Conservation (phyloP, 805 yeast genomes). For the Danielia oregonensis region DNA sequence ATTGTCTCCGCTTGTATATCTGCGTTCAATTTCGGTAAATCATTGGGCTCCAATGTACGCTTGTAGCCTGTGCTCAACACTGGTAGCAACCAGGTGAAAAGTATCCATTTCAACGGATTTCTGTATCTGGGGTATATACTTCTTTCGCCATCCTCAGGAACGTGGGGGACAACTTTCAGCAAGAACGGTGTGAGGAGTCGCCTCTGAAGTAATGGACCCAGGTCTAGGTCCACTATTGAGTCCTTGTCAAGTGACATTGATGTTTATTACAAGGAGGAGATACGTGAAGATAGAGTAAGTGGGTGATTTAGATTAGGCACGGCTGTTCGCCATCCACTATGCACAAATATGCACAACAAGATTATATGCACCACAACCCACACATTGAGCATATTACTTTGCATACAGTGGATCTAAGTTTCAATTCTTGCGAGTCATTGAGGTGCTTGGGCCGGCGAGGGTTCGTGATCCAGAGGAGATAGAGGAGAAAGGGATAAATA, state of each 20-base stretch:
- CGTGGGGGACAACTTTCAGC: conserved; percentile 10
- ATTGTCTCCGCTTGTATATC: conserved; percentile 10
- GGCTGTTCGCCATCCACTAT: too few relatives aligned
- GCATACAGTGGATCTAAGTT: too few relatives aligned
- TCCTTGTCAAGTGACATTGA: not conserved
- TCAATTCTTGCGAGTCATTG: too few relatives aligned
- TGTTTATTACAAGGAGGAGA: too few relatives aligned
- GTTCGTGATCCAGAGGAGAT: too few relatives aligned
- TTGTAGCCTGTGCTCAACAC: conserved; percentile 17
- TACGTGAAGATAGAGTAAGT: too few relatives aligned
- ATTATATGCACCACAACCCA: too few relatives aligned
- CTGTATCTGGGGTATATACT: conserved; percentile 2
- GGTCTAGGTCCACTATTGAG: not conserved
- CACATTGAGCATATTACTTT: too few relatives aligned
- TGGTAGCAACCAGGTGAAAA: conserved; percentile 20
- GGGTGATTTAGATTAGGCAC: too few relatives aligned
- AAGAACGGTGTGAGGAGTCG: conserved; percentile 12
- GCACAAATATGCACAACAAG: too few relatives aligned
- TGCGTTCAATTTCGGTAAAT: conserved; percentile 13
- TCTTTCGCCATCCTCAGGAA: conserved; percentile 12
- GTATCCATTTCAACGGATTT: conserved; percentile 11
- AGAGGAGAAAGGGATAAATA: too few relatives aligned
- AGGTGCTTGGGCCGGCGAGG: too few relatives aligned
- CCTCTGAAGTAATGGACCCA: conserved; percentile 1
- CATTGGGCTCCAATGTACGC: conserved; percentile 16